phyloP scores from a whole-genome alignment of 805 yeast species.

The Monosporozyma aerobia region DNA sequence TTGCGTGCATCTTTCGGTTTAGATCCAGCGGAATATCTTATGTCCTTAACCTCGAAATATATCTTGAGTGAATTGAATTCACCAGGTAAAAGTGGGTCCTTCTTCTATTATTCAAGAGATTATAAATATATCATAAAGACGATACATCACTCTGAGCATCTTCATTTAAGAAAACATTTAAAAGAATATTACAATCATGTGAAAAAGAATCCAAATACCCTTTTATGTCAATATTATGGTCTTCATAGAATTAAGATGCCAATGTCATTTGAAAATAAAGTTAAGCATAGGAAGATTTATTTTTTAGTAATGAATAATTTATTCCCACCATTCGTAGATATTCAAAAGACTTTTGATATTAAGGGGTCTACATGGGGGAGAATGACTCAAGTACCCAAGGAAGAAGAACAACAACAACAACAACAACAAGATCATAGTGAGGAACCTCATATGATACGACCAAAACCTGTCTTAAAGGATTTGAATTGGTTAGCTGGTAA shows the following conservation, averaged over 20 bases:
- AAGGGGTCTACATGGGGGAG: slow-evolving; percentile 91
- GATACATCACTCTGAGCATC: slow-evolving; percentile 87
- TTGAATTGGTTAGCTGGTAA: slow-evolving; percentile 72
- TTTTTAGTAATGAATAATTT: slow-evolving; percentile 94
- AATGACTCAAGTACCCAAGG: slow-evolving; percentile 34
- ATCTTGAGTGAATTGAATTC: slow-evolving; percentile 86
- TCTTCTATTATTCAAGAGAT: slow-evolving; percentile 90
- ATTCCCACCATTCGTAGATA: slow-evolving; percentile 86
- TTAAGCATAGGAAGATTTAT: slow-evolving; percentile 63
- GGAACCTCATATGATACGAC: neutral
- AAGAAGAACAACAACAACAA: slow-evolving; percentile 10
- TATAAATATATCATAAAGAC: slow-evolving; percentile 92
- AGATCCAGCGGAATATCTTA: slow-evolving; percentile 92
- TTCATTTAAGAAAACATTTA: slow-evolving; percentile 63
- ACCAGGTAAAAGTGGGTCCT: slow-evolving; percentile 95
- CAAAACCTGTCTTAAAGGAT: slow-evolving; percentile 62
- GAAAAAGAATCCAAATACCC: slow-evolving; percentile 73
- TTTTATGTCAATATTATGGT: slow-evolving; percentile 93
- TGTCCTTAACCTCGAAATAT: slow-evolving; percentile 87
- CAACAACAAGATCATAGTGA: slow-evolving; percentile 6
- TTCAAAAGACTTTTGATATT: slow-evolving; percentile 78
- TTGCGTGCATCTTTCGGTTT: slow-evolving; percentile 70
- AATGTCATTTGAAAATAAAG: slow-evolving; percentile 32
- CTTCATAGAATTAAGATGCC: slow-evolving; percentile 90
- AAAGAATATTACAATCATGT: slow-evolving; percentile 76